These are phyloP conservation scores for Lavandula angustifolia DNA, from an alignment of 257 asterid genomes.

Conservation along the genomic window DNA sequence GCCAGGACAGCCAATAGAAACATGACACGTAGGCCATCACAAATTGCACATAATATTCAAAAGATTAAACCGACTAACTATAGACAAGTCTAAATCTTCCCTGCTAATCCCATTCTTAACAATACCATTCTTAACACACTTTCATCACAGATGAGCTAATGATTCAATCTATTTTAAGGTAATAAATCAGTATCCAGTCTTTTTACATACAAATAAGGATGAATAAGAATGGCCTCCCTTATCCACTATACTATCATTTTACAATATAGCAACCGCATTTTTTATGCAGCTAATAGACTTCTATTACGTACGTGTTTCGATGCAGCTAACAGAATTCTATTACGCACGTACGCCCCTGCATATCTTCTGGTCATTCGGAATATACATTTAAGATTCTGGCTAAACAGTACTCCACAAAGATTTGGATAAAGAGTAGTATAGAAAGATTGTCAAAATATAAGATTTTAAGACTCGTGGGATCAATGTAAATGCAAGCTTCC, in stretches of 20 bases:
- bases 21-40: no score
- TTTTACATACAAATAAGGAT: background rate
- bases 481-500: conserved; percentile 14
- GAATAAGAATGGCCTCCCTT: background rate
- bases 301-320: background rate
- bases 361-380: background rate
- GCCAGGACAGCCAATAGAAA: no score
- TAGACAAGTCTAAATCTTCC: no score
- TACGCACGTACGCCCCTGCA: background rate
- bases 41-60: no score
- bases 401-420: background rate
- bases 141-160: background rate
- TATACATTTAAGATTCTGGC: conserved; percentile 12
- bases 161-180: background rate
- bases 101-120: no score
- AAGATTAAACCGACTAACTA: no score
- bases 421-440: no score
- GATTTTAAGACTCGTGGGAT: background rate
- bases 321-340: no score
- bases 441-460: conserved; percentile 4
- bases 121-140: no score
- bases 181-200: background rate
- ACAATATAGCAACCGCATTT: no score
- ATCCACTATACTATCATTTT: background rate
- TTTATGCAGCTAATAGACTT: background rate